These are phyloP conservation scores for Fusarium torreyae DNA, from an alignment of 2,329 filamentous ascomycete genomes.

Conservation along the genomic window DNA sequence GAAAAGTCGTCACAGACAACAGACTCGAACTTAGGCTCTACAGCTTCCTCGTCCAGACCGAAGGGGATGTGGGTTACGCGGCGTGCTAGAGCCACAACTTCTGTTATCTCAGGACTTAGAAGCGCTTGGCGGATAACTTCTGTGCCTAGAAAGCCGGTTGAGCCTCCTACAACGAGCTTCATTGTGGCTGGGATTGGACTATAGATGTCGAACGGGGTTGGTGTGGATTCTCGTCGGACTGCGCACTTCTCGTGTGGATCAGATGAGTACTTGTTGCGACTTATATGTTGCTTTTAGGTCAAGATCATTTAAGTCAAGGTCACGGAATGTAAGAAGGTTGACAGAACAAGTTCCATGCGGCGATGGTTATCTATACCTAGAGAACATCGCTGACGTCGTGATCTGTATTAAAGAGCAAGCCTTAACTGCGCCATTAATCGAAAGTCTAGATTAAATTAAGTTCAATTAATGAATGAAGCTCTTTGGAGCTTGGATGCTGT, in stretches of 20 bases:
- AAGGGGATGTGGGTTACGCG: conserved; percentile 52
- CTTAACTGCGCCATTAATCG: background rate
- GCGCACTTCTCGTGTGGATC: background rate
- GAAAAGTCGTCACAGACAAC: conserved; percentile 59
- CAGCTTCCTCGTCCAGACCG: conserved; percentile 37
- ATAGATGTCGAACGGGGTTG: background rate
- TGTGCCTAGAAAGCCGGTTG: conserved; percentile 59
- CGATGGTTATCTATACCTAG: conserved; percentile 1
- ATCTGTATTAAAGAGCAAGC: background rate
- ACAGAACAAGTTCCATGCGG: background rate
- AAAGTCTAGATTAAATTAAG: background rate
- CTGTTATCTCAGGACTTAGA: conserved; percentile 54
- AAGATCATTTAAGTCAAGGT: too few species aligned
- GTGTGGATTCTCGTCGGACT: too few species aligned
- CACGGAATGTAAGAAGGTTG: background rate
- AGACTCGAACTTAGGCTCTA: conserved; percentile 57
- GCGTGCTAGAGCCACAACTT: conserved; percentile 60
- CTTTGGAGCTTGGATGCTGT: background rate
- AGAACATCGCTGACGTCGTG: background rate
- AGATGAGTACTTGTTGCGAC: background rate
- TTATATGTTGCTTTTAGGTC: background rate
- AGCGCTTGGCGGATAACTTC: conserved; percentile 63
- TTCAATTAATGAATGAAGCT: conserved; percentile 9
- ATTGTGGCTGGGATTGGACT: conserved; percentile 45
- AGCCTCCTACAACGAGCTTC: conserved; percentile 62